Evolutionary conservation across 345 rosid genomes (phyloP).

Genomic region (Eucalyptus microcorys): DNA sequence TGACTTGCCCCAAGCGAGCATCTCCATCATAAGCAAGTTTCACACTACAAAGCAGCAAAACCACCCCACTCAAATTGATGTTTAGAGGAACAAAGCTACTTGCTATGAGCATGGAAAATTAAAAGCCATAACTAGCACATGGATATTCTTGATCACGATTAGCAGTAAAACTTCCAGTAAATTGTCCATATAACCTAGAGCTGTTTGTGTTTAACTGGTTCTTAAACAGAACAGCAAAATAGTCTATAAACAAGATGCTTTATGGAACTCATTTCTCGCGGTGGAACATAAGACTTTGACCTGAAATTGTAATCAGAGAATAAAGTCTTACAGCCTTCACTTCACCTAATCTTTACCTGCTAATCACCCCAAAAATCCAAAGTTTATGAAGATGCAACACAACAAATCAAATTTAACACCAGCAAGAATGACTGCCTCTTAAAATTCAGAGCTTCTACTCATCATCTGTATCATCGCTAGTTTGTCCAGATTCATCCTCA

Average conservation of each 20-base stretch:
- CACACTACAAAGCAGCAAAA: too few species aligned
- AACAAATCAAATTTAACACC: background rate
- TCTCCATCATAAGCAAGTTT: too few species aligned
- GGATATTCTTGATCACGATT: too few species aligned
- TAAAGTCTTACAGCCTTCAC: background rate
- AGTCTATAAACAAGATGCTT: too few species aligned
- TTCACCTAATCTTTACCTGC: background rate
- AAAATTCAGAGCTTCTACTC: background rate
- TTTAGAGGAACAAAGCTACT: too few species aligned
- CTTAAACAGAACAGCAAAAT: too few species aligned
- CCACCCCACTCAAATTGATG: too few species aligned
- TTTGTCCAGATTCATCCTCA: constrained; percentile 61
- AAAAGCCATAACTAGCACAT: too few species aligned
- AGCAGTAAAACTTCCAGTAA: too few species aligned
- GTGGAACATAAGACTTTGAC: background rate
- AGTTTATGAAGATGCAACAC: background rate
- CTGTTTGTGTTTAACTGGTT: background rate
- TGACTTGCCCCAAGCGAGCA: too few species aligned
- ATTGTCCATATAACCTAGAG: too few species aligned
- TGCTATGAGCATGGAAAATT: too few species aligned
- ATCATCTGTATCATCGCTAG: constrained; percentile 43
- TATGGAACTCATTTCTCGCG: background rate
- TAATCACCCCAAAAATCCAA: background rate
- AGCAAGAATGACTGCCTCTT: background rate
- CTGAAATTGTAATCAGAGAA: background rate